These are phyloP conservation scores for Helianthus tuberosus DNA, from an alignment of 129 eudicot species.

Conservation along the genomic window DNA sequence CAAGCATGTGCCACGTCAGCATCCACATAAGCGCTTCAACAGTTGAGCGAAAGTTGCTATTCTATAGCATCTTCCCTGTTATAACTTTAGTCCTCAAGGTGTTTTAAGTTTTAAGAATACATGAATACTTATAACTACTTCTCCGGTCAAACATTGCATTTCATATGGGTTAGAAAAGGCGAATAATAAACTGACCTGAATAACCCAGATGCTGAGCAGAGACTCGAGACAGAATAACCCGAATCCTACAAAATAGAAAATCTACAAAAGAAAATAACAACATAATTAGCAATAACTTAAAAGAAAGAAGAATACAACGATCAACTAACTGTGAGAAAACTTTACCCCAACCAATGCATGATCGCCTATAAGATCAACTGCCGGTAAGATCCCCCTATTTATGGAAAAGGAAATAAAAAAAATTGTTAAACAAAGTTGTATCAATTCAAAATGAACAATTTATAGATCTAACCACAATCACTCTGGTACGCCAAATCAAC, in stretches of 20 bases:
- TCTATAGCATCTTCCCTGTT: not conserved
- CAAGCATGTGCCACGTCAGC: not conserved
- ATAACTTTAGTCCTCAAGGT: not conserved
- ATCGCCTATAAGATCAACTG: conserved; percentile 76
- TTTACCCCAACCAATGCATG: conserved; percentile 89
- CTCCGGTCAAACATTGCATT: not conserved
- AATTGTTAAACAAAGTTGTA: not conserved
- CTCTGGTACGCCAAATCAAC: not conserved
- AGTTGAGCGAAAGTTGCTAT: not conserved
- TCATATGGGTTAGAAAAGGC: not conserved
- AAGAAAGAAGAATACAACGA: not conserved
- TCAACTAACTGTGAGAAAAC: conserved; percentile 17
- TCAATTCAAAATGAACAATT: not conserved
- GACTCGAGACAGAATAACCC: conserved; percentile 65
- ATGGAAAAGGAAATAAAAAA: not conserved
- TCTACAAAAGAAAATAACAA: conserved; percentile 40
- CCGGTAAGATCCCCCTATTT: conserved; percentile 94
- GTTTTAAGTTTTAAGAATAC: not conserved
- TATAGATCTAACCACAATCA: not conserved
- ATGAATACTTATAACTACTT: not conserved
- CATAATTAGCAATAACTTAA: not conserved
- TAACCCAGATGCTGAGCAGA: conserved; percentile 80
- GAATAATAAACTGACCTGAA: conserved; percentile 51
- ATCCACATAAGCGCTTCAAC: conserved; percentile 8
- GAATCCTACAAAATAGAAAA: conserved; percentile 69